These are phyloP conservation scores for Penicillium verhagenii DNA, from an alignment of 495 filamentous ascomycete species.

Conservation along the genomic window DNA sequence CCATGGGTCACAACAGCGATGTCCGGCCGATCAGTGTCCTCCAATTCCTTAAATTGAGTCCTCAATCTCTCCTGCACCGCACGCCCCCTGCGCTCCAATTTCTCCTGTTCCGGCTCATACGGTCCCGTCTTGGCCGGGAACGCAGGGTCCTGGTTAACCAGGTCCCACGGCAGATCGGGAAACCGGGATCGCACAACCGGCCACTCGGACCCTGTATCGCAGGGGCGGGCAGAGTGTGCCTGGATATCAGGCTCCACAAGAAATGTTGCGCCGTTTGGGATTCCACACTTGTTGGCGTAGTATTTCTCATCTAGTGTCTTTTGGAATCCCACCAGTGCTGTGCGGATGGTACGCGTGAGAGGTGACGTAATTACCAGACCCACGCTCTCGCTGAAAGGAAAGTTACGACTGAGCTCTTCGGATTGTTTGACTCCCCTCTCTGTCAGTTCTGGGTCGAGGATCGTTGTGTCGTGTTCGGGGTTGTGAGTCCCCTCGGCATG, in stretches of 20 bases:
- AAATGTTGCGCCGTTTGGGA: not conserved
- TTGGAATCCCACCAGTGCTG: slow-evolving; percentile 11
- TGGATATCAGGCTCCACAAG: slow-evolving; percentile 14
- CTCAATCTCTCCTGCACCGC: slow-evolving; percentile 6
- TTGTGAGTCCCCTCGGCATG: slow-evolving; percentile 19
- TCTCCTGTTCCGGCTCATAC: not conserved
- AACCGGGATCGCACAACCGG: slow-evolving; percentile 4
- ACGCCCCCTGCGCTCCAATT: slow-evolving; percentile 1
- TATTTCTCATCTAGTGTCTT: slow-evolving; percentile 6
- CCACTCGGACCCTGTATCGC: slow-evolving; percentile 14
- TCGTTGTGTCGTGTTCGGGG: slow-evolving; percentile 11
- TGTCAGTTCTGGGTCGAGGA: slow-evolving; percentile 15
- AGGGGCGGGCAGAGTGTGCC: slow-evolving; percentile 16
- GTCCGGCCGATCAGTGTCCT: slow-evolving; percentile 2
- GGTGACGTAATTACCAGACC: slow-evolving; percentile 16
- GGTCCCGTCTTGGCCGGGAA: not conserved
- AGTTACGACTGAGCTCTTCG: slow-evolving; percentile 1
- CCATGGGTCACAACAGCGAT: slow-evolving; percentile 20
- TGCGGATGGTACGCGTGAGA: slow-evolving; percentile 16
- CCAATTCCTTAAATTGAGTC: slow-evolving; percentile 4
- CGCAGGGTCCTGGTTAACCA: not conserved
- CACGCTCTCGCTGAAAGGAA: slow-evolving; percentile 8
- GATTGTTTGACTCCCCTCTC: slow-evolving; percentile 11
- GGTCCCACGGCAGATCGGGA: slow-evolving; percentile 8
- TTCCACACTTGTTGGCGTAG: not conserved